Conservation (phyloP, 257 asterid genomes). For the Nicotiana knightiana region DNA sequence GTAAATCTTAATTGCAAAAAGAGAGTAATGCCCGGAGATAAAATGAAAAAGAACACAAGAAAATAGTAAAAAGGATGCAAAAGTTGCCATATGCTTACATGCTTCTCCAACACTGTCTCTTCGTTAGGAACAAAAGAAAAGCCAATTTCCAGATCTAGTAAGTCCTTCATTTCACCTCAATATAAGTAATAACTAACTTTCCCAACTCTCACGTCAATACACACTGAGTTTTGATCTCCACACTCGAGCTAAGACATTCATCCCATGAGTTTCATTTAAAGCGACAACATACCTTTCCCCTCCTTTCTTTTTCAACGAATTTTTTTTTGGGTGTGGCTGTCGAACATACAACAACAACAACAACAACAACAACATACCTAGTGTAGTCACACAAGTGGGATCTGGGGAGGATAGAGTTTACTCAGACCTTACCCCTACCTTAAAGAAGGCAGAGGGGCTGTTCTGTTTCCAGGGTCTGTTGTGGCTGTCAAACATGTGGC, state of each 20-base stretch:
- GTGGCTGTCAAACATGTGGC: neutral
- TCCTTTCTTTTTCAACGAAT: neutral
- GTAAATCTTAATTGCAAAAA: neutral
- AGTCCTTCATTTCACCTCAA: neutral
- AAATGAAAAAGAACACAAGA: neutral
- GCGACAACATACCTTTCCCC: neutral
- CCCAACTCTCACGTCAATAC: neutral
- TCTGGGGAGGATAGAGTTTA: too few relatives aligned
- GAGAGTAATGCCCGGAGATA: neutral
- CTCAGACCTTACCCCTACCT: too few relatives aligned
- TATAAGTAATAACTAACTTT: neutral
- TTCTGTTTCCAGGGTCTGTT: neutral
- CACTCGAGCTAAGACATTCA: neutral
- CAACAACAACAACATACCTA: too few relatives aligned
- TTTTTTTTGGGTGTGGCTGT: neutral
- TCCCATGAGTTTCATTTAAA: neutral
- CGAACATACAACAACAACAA: neutral
- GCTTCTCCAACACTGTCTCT: neutral
- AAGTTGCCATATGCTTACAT: neutral
- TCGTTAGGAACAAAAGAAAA: neutral
- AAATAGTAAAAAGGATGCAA: neutral
- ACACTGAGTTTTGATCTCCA: neutral
- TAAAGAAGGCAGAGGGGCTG: too few relatives aligned
- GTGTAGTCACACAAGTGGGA: too few relatives aligned
- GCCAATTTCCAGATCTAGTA: neutral